Base-by-base conservation (phyloP, 2,329 filamentous ascomycete species). In the Fusarium euwallaceae region DNA sequence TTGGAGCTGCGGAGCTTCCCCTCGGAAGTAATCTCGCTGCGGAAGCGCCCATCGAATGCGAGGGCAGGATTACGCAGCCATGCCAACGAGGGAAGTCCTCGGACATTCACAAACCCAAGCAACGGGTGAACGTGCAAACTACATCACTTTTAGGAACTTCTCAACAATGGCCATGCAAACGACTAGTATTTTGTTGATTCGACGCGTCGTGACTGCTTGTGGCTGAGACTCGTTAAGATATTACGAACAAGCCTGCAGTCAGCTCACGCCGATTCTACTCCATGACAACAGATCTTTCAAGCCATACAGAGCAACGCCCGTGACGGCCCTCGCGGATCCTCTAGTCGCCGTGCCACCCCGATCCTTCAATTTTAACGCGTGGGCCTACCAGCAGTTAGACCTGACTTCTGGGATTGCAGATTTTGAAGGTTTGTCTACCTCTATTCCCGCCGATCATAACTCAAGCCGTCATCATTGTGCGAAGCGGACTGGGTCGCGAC, bases 401-500 rank as follows among this genome's bases (percentile, higher is more conserved):
- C 58, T 76, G 72, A 71, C 56, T 68, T 69, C 62, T 65, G 67
- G 70, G 36, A 60, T 65, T 66, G 63, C 53, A 55, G 58, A 69
- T 43, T 60, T 60, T 60, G 56, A 62, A 34, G 16, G 27, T 53
- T 62, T 34, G 53, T 80, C 68, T 78, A 82, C 81, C 80, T 80
- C 72, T 74, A 75, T 75, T 78, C 77, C 72, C 76, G 69, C 73
- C 75, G 70, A 76, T 82, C 75, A 75, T 80, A 81, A 82, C 87
- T 89, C 86, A 90, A 88, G 87, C 86, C 88, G 86, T 91, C 90
- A 89, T 91, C 85, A 91, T 88, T 85, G 88, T 89, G 86, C 90
- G 91, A 86, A 92, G 90, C 86, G 91, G 91, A 86, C 91, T 92
- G 78, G 90, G 90, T 82, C 87, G 89, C 81, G 86, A 87, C 83